Conservation (phyloP, 2,329 filamentous ascomycete species). For the Grosmannia huntii region DNA sequence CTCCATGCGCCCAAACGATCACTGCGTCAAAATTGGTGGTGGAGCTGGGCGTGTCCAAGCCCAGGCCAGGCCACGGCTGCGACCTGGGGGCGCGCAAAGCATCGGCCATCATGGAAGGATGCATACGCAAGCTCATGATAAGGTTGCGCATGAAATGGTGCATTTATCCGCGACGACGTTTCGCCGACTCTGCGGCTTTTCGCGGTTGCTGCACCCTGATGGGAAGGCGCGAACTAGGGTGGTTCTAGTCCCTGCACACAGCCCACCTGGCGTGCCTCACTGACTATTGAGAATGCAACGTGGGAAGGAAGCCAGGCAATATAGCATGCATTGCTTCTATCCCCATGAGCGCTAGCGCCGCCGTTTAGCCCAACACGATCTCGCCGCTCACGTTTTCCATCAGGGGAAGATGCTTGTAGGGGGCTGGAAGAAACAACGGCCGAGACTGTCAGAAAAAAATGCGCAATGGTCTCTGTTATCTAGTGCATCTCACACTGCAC, state of each 20-base stretch:
- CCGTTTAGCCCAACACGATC: neutral
- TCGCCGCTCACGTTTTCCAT: neutral
- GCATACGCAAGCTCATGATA: neutral
- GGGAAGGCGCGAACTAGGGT: neutral
- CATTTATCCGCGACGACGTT: neutral
- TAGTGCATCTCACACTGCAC: neutral
- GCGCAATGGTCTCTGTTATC: neutral
- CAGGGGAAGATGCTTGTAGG: neutral
- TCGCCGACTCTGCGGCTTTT: neutral
- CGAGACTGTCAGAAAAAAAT: neutral
- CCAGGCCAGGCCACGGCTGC: neutral
- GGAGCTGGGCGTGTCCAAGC: neutral
- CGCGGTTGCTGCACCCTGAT: neutral
- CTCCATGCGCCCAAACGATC: neutral
- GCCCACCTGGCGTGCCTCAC: neutral
- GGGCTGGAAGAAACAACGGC: neutral
- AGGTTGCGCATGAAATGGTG: neutral
- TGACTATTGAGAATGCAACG: neutral
- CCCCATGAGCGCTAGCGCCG: neutral
- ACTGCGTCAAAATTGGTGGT: neutral
- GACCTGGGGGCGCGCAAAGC: neutral
- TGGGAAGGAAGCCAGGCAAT: neutral
- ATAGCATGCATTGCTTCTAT: neutral
- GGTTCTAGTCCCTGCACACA: neutral
- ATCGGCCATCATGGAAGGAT: neutral